phyloP scores from a whole-genome alignment of 2,329 filamentous ascomycete genomes.

The Colletotrichum noveboracense region DNA sequence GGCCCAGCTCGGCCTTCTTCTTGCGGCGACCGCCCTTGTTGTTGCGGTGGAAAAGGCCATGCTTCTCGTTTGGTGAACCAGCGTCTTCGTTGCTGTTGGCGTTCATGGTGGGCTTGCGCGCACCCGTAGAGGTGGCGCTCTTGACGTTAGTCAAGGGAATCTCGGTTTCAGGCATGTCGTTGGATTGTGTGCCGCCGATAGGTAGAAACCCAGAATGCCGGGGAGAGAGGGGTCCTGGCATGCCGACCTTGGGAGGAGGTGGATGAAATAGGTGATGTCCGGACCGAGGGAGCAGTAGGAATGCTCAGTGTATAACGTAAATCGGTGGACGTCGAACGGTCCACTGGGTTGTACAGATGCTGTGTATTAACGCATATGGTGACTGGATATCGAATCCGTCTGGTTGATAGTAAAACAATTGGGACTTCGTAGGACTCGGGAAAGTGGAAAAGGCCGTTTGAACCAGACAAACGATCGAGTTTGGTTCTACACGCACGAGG shows the following conservation, averaged over 20 bases:
- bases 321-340: not conserved
- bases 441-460: not conserved
- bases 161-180: slow-evolving; percentile 42
- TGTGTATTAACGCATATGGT: slow-evolving; percentile 5
- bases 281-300: not conserved
- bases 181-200: slow-evolving; percentile 33
- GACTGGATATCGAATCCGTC: slow-evolving; percentile 20
- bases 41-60: slow-evolving; percentile 43
- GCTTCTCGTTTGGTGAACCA: slow-evolving; percentile 47
- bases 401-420: not conserved
- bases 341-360: not conserved
- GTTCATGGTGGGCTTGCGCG: slow-evolving; percentile 50
- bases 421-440: not conserved
- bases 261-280: not conserved
- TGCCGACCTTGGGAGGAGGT: slow-evolving; percentile 10
- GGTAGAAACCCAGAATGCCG: slow-evolving; percentile 50
- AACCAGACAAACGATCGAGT: slow-evolving; percentile 4
- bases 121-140: slow-evolving; percentile 60
- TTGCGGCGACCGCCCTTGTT: slow-evolving; percentile 57
- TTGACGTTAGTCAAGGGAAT: slow-evolving; percentile 63
- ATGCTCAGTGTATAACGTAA: not conserved
- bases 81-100: slow-evolving; percentile 37
- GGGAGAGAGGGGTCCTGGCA: slow-evolving; percentile 37
- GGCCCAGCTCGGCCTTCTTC: slow-evolving; percentile 46
- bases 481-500: not conserved